Evolutionary conservation across 805 yeast species (phyloP).

Genomic region (Priceomyces haplophilus): DNA sequence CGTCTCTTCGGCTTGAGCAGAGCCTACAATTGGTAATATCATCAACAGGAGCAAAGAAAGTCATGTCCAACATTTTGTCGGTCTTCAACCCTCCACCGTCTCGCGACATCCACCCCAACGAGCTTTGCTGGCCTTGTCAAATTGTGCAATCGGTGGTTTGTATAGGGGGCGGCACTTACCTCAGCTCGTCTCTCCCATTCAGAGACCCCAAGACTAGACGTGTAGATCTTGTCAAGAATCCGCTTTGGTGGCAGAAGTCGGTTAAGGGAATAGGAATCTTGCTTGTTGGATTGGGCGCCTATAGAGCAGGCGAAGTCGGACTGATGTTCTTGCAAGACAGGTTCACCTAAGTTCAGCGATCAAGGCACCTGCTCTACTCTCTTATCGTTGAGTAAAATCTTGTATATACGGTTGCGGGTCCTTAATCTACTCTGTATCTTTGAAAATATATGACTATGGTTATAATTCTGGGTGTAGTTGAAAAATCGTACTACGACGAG

Average conservation of each 20-base stretch:
- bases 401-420: neutral
- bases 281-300: conserved; percentile 35
- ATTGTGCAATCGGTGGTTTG: conserved; percentile 33
- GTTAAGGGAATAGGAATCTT: conserved; percentile 32
- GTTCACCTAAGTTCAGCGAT: neutral
- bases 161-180: conserved; percentile 33
- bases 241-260: conserved; percentile 38
- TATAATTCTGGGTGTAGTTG: no score
- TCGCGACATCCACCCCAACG: conserved; percentile 17
- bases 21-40: neutral
- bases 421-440: no score
- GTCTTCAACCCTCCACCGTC: conserved; percentile 37
- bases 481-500: no score
- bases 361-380: neutral
- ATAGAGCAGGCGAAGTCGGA: conserved; percentile 31
- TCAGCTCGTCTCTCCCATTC: conserved; percentile 27
- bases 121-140: conserved; percentile 37
- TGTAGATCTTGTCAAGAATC: conserved; percentile 33
- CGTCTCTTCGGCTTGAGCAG: no score
- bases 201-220: conserved; percentile 27
- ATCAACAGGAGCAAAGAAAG: neutral
- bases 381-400: neutral
- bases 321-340: conserved; percentile 17
- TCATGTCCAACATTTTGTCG: conserved; percentile 32
- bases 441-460: no score